A percentile compares a stretch with the other conserved stretches of the same genome.
phyloP scores from a whole-genome alignment of 2,329 filamentous ascomycete genomes.

The Geosmithia flava region DNA sequence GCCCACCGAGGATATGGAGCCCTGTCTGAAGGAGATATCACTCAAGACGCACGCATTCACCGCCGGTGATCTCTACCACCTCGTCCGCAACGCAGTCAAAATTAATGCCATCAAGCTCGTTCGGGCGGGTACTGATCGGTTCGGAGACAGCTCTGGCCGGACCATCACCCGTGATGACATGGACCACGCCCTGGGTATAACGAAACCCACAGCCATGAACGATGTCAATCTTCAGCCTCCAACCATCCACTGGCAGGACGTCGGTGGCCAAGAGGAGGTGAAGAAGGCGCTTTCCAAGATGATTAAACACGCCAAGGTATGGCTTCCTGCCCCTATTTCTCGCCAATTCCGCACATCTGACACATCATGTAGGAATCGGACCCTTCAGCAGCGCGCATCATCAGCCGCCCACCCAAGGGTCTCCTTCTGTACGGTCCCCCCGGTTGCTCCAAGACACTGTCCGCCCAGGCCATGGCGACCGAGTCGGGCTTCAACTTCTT shows the following conservation, averaged over 20 bases:
- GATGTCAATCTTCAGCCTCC: conserved; percentile 84
- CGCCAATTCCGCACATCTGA: neutral
- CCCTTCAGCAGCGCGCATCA: conserved; percentile 17
- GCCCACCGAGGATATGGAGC: conserved; percentile 32
- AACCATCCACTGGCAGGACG: conserved; percentile 74
- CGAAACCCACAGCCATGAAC: conserved; percentile 77
- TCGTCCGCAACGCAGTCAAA: conserved; percentile 31
- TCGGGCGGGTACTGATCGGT: neutral
- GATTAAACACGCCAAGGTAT: conserved; percentile 26
- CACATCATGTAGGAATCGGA: conserved; percentile 12
- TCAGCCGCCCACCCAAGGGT: conserved; percentile 57
- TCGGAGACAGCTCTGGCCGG: conserved; percentile 5
- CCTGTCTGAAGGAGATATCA: conserved; percentile 47
- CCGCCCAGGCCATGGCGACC: conserved; percentile 80
- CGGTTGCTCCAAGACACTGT: conserved; percentile 89
- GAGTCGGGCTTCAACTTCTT: conserved; percentile 90
- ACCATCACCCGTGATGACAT: conserved; percentile 38
- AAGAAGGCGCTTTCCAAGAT: conserved; percentile 48
- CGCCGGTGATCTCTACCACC: conserved; percentile 57
- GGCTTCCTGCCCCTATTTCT: conserved; percentile 1
- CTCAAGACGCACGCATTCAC: conserved; percentile 81
- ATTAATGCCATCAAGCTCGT: conserved; percentile 5
- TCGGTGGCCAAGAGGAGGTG: conserved; percentile 71
- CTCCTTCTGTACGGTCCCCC: conserved; percentile 85
- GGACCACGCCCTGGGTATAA: conserved; percentile 49